Percentiles rank a stretch among this genome's conserved stretches.
These are phyloP conservation scores for Thermochaetoides thermophila DNA, from an alignment of 495 filamentous ascomycete genomes.

Conservation along the genomic window DNA sequence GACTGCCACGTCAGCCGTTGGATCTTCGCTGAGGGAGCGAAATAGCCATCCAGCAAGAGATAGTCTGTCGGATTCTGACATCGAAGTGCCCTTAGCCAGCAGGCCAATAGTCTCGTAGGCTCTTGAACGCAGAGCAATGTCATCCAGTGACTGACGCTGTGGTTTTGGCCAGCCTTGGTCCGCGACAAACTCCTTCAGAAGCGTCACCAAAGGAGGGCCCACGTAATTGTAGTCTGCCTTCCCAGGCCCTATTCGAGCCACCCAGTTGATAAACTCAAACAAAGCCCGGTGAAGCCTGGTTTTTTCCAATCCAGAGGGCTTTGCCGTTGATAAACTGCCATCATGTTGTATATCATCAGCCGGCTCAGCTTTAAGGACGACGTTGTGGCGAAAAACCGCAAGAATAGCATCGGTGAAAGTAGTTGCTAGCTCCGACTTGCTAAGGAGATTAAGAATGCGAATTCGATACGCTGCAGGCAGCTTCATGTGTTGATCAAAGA, in stretches of 20 bases:
- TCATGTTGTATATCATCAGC: slow-evolving; percentile 14
- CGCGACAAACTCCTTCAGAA: slow-evolving; percentile 59
- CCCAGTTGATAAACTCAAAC: slow-evolving; percentile 82
- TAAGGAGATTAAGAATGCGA: slow-evolving; percentile 56
- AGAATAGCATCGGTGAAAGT: slow-evolving; percentile 49
- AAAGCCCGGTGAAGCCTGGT: slow-evolving; percentile 55
- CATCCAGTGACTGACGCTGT: slow-evolving; percentile 38
- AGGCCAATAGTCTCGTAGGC: slow-evolving; percentile 80
- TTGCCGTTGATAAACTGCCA: slow-evolving; percentile 13
- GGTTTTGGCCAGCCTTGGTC: slow-evolving; percentile 72
- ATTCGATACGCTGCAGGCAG: slow-evolving; percentile 58
- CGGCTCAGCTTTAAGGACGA: slow-evolving; percentile 11
- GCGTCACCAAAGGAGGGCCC: slow-evolving; percentile 53
- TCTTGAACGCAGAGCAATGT: slow-evolving; percentile 51
- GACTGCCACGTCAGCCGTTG: slow-evolving; percentile 57
- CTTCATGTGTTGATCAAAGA: slow-evolving; percentile 60
- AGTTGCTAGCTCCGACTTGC: slow-evolving; percentile 56
- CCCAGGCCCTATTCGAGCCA: slow-evolving; percentile 55
- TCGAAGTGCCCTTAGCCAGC: slow-evolving; percentile 42
- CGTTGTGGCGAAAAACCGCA: slow-evolving; percentile 4
- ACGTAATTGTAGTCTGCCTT: slow-evolving; percentile 39
- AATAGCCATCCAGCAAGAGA: slow-evolving; percentile 66
- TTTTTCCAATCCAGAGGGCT: slow-evolving; percentile 14
- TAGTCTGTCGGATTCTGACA: slow-evolving; percentile 34
- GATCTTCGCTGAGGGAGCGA: slow-evolving; percentile 63